phyloP scores from a whole-genome alignment of 2,329 filamentous ascomycete species.

The Fusarium dlaminii region DNA sequence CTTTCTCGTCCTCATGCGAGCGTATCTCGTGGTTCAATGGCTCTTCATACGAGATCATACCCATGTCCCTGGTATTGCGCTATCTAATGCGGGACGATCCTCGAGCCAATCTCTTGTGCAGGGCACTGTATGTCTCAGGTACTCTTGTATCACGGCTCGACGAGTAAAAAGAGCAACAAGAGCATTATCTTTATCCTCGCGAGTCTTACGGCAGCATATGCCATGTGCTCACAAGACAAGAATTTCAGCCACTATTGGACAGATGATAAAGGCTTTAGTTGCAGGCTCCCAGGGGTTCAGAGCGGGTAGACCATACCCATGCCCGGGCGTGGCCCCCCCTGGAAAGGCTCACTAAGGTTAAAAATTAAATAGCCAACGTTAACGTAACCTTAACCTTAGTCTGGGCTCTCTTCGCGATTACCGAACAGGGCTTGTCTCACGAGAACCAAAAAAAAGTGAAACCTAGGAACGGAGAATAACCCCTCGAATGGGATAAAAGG shows the following conservation, averaged over 20 bases:
- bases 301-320: neutral
- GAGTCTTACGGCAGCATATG: neutral
- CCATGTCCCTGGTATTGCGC: neutral
- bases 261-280: neutral
- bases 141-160: neutral
- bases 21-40: neutral
- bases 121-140: constrained; percentile 3
- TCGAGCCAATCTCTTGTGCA: constrained; percentile 5
- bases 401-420: constrained; percentile 12
- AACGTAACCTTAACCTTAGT: constrained; percentile 6
- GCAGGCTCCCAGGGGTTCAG: neutral
- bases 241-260: neutral
- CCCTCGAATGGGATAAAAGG: constrained; percentile 16
- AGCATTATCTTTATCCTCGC: neutral
- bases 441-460: constrained; percentile 4
- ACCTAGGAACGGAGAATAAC: constrained; percentile 18
- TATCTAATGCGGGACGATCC: constrained; percentile 3
- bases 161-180: neutral
- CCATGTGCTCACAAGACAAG: neutral
- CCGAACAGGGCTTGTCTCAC: constrained; percentile 26
- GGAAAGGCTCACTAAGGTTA: constrained; percentile 5
- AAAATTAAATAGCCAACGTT: constrained; percentile 3
- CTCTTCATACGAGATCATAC: neutral
- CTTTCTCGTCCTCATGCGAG: neutral
- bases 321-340: neutral